phyloP scores from a whole-genome alignment of 495 filamentous ascomycete species.

The Alectoria sarmentosa region DNA sequence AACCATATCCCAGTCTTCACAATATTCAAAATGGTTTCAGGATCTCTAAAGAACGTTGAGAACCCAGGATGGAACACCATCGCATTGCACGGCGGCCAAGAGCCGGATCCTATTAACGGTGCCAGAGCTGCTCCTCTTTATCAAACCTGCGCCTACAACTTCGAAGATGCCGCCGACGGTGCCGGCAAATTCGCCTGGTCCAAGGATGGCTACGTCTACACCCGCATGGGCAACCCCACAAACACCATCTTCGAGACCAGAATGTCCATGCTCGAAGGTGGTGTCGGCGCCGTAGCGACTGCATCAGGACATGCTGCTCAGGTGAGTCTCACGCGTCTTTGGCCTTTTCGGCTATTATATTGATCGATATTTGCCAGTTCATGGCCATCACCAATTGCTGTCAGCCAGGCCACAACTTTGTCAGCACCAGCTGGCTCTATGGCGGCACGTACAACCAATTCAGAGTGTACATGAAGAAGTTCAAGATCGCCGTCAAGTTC shows the following conservation, averaged over 20 bases:
- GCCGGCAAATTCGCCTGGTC: neutral
- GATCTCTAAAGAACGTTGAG: neutral
- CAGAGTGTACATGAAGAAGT: neutral
- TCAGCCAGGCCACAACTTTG: neutral
- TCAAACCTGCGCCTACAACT: neutral
- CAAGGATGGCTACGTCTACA: neutral
- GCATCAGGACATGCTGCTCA: neutral
- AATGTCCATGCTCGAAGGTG: neutral
- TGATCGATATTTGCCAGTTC: neutral
- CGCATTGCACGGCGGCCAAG: neutral
- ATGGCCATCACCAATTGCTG: neutral
- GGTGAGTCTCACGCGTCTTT: neutral
- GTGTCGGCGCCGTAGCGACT: neutral
- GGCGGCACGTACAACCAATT: neutral
- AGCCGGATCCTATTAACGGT: neutral
- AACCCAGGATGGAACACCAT: neutral
- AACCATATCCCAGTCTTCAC: no score
- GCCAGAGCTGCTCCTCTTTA: neutral
- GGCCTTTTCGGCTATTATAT: neutral
- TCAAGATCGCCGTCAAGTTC: neutral
- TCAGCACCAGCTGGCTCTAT: neutral
- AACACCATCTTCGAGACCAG: neutral
- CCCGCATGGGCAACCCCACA: neutral
- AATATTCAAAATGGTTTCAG: neutral
- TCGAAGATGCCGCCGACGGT: neutral